These are phyloP conservation scores for Neostapfia colusana DNA, from an alignment of 176 grass and related monocot species.

Conservation along the genomic window DNA sequence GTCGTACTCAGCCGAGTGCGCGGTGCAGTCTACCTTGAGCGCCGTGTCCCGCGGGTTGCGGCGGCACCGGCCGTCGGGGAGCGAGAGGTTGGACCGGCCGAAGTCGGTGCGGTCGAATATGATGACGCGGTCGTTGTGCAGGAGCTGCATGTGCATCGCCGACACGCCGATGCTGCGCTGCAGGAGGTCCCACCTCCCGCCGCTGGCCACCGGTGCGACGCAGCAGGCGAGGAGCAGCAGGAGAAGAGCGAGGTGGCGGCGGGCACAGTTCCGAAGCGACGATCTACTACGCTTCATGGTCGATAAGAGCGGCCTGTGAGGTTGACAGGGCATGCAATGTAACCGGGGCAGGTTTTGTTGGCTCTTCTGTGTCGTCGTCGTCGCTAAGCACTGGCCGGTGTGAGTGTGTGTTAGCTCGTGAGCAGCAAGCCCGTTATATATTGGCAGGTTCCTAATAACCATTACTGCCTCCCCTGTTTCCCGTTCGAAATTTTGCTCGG, in stretches of 20 bases:
- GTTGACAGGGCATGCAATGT: not conserved
- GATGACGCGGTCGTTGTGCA: conserved; percentile 68
- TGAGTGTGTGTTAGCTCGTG: conserved; percentile 4
- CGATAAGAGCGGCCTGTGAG: not conserved
- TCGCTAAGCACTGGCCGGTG: not conserved
- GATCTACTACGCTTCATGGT: conserved; percentile 6
- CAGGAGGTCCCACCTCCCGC: conserved; percentile 67
- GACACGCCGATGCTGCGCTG: conserved; percentile 74
- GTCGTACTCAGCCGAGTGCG: conserved; percentile 77
- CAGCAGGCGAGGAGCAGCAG: conserved; percentile 10
- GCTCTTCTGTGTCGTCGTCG: not conserved
- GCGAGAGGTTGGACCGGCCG: conserved; percentile 68
- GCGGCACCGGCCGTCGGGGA: conserved; percentile 59
- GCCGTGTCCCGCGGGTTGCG: conserved; percentile 53
- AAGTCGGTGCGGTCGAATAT: conserved; percentile 87
- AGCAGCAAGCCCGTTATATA: conserved; percentile 4
- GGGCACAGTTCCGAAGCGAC: not conserved
- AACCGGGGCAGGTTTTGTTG: not conserved
- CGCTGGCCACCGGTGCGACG: conserved; percentile 14
- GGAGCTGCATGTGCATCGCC: conserved; percentile 96
- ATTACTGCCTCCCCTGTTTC: not conserved
- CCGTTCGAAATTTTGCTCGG: not conserved
- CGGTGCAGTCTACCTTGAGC: conserved; percentile 58
- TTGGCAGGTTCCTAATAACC: not conserved
- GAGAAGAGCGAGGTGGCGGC: not conserved